phyloP scores from a whole-genome alignment of 2,329 filamentous ascomycete genomes.

The Myriosclerotinia scirpicola region DNA sequence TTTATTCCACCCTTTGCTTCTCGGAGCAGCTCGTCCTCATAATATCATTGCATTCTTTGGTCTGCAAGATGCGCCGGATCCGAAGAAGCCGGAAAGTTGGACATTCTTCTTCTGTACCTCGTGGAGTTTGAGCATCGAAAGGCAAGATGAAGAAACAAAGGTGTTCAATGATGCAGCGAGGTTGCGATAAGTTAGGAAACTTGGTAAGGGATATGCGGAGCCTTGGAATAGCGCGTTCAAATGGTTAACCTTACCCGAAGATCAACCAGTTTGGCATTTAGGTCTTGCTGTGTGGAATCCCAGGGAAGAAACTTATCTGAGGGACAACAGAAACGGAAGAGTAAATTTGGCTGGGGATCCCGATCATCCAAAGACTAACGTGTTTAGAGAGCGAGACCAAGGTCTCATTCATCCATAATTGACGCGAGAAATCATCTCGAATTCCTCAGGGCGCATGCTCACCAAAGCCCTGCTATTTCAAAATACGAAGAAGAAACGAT shows the following conservation, averaged over 20 bases:
- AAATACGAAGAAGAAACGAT: slow-evolving; percentile 50
- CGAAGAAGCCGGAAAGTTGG: slow-evolving; percentile 45
- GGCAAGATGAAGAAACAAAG: slow-evolving; percentile 44
- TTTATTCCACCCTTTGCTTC: slow-evolving; percentile 47
- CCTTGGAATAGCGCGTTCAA: slow-evolving; percentile 47
- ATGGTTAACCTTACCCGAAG: slow-evolving; percentile 39
- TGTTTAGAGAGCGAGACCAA: slow-evolving; percentile 49
- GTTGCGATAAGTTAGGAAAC: slow-evolving; percentile 45
- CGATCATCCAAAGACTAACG: slow-evolving; percentile 41
- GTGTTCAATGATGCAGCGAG: slow-evolving; percentile 42
- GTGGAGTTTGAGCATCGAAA: slow-evolving; percentile 44
- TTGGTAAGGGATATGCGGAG: slow-evolving; percentile 44
- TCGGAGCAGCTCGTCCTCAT: slow-evolving; percentile 46
- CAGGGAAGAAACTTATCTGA: slow-evolving; percentile 37
- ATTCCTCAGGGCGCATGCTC: slow-evolving; percentile 15
- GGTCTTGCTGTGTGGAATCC: slow-evolving; percentile 41
- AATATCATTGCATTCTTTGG: slow-evolving; percentile 49
- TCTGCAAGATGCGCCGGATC: slow-evolving; percentile 45
- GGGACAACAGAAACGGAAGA: slow-evolving; percentile 40
- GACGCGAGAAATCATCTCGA: slow-evolving; percentile 45
- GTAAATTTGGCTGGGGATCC: slow-evolving; percentile 42
- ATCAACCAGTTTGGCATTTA: slow-evolving; percentile 39
- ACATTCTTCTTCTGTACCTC: slow-evolving; percentile 52
- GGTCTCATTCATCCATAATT: slow-evolving; percentile 49
- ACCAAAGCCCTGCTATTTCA: slow-evolving; percentile 41